These are phyloP conservation scores for Leptosphaerulina australis DNA, from an alignment of 2,329 filamentous ascomycete genomes.

Conservation along the genomic window DNA sequence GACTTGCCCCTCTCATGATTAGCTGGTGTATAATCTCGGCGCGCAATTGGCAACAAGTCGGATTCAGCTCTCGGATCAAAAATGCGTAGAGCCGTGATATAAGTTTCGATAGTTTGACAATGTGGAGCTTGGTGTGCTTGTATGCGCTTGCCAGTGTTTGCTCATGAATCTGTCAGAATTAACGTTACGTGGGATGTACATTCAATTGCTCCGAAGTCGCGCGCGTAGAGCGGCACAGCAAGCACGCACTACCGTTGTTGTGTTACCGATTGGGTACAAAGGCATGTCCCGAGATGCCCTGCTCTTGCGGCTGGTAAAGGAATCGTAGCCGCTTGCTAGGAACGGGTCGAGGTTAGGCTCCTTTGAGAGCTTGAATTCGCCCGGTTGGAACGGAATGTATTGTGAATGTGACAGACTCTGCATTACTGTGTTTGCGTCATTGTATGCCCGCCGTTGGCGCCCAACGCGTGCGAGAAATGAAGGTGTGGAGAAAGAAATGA, in stretches of 20 bases:
- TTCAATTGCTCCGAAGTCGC: constrained; percentile 9
- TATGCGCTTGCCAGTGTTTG: constrained; percentile 8
- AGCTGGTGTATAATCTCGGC: constrained; percentile 11
- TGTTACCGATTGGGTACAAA: constrained; percentile 15
- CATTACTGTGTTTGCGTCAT: constrained; percentile 14
- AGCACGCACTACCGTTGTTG: constrained; percentile 4
- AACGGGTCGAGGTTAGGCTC: constrained; percentile 1
- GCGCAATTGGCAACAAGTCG: constrained; percentile 14
- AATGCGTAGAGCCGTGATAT: constrained; percentile 12
- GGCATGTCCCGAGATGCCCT: constrained; percentile 20
- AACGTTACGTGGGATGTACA: background rate
- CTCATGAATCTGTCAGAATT: constrained; percentile 3
- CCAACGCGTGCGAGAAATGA: constrained; percentile 23
- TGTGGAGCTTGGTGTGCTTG: constrained; percentile 16
- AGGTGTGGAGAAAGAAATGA: constrained; percentile 22
- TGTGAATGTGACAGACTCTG: constrained; percentile 15
- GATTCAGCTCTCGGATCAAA: constrained; percentile 9
- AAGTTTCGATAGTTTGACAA: constrained; percentile 16
- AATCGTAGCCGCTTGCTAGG: constrained; percentile 10
- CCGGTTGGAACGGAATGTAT: constrained; percentile 34
- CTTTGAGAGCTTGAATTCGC: background rate
- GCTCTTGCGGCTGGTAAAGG: constrained; percentile 14
- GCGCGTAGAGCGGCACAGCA: constrained; percentile 14
- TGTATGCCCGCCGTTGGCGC: constrained; percentile 19
- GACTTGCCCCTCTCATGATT: background rate